These are phyloP conservation scores for Erigeron canadensis DNA, from an alignment of 129 eudicot species.

Conservation along the genomic window DNA sequence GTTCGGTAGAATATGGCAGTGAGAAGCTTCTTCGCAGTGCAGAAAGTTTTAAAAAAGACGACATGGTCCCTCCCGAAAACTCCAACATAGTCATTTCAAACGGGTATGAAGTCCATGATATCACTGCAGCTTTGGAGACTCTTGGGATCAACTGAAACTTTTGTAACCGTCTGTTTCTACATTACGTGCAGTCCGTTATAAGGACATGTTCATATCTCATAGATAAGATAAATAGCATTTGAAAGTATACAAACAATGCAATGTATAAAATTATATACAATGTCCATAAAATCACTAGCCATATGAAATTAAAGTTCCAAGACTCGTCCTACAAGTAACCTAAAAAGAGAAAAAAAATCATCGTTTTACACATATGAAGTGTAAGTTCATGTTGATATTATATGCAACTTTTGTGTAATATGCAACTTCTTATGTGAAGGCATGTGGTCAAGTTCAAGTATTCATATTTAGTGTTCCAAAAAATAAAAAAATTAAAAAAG, in stretches of 20 bases:
- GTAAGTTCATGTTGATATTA: too few species aligned
- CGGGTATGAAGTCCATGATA: slow-evolving; percentile 58
- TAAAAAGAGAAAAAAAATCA: too few species aligned
- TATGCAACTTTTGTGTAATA: too few species aligned
- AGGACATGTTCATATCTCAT: slow-evolving; percentile 30
- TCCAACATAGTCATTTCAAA: slow-evolving; percentile 39
- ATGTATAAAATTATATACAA: not conserved
- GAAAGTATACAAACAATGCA: slow-evolving; percentile 1
- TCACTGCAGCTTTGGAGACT: slow-evolving; percentile 51
- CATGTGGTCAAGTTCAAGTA: too few species aligned
- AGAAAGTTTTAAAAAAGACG: slow-evolving; percentile 59
- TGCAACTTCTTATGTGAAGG: too few species aligned
- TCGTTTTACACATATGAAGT: too few species aligned
- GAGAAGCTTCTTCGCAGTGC: slow-evolving; percentile 51
- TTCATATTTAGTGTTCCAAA: too few species aligned
- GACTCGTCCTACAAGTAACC: not conserved
- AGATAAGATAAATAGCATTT: slow-evolving; percentile 29
- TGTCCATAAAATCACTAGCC: slow-evolving; percentile 25
- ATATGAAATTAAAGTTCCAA: slow-evolving; percentile 2
- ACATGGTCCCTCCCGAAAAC: slow-evolving; percentile 50
- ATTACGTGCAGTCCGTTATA: slow-evolving; percentile 17
- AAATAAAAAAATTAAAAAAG: too few species aligned
- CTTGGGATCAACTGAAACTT: slow-evolving; percentile 44
- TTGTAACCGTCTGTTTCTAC: slow-evolving; percentile 20
- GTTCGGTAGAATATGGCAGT: slow-evolving; percentile 51